Conservation (phyloP, 73 alveolate genomes). For the Urostyla sp. region DNA sequence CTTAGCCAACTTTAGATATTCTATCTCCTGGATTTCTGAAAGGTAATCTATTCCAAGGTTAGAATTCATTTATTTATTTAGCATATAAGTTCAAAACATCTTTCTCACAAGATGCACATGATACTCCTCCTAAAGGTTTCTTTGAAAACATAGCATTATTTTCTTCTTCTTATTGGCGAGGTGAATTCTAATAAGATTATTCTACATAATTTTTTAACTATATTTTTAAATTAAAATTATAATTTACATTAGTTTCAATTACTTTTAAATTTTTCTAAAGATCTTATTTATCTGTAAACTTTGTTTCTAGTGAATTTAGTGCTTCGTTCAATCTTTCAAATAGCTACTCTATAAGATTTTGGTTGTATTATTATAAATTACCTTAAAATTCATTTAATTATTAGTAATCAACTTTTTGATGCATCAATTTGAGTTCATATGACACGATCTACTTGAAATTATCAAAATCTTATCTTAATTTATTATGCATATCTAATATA, state of each 20-base stretch:
- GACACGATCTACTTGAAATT: no score
- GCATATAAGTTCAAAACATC: constrained; percentile 73
- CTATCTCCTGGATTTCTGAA: constrained; percentile 82
- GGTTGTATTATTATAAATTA: no score
- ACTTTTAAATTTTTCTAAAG: background rate
- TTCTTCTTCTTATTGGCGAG: constrained; percentile 71
- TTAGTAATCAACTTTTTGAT: no score
- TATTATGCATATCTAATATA: no score
- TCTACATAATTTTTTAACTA: constrained; percentile 27
- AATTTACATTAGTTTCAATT: constrained; percentile 23
- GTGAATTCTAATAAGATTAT: background rate
- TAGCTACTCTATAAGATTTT: background rate
- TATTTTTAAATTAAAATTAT: background rate
- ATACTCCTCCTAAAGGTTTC: constrained; percentile 81
- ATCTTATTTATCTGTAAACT: constrained; percentile 22
- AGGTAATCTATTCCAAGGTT: constrained; percentile 90
- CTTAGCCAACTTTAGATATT: constrained; percentile 85
- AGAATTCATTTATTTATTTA: constrained; percentile 58
- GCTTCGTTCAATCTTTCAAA: background rate
- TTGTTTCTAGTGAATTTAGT: background rate
- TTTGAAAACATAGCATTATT: constrained; percentile 88
- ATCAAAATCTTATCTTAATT: no score
- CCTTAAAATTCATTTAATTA: no score
- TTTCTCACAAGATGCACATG: constrained; percentile 93
- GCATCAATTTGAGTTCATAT: no score